These are phyloP conservation scores for Trichoderma gamsii DNA, from an alignment of 495 filamentous ascomycete genomes.

Conservation along the genomic window DNA sequence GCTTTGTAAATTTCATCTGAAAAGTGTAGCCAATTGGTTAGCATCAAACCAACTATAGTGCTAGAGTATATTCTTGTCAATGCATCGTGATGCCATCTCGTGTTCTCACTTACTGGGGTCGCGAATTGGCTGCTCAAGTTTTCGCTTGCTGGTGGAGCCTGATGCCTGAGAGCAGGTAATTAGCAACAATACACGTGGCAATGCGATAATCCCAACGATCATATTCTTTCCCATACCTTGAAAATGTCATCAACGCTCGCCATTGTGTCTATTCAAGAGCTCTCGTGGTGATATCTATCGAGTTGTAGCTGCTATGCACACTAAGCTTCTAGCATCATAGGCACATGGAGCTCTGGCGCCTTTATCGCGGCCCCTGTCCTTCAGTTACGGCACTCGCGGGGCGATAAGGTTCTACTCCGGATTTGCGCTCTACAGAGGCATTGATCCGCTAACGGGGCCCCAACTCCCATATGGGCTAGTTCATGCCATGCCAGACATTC, in stretches of 20 bases:
- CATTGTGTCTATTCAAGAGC: slow-evolving; percentile 38
- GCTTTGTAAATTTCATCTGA: slow-evolving; percentile 79
- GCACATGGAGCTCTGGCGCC: not conserved
- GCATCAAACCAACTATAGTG: not conserved
- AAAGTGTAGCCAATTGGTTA: slow-evolving; percentile 5
- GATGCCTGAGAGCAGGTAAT: slow-evolving; percentile 42
- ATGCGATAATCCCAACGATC: not conserved
- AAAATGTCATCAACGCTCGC: slow-evolving; percentile 77
- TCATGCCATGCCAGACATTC: not conserved
- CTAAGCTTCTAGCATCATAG: not conserved
- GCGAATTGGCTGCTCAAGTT: slow-evolving; percentile 56
- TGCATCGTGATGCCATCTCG: not conserved
- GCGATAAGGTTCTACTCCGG: not conserved
- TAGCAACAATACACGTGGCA: slow-evolving; percentile 6
- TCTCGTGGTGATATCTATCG: not conserved
- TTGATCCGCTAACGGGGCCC: not conserved
- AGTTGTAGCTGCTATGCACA: not conserved
- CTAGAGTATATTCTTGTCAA: not conserved
- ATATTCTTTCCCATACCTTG: slow-evolving; percentile 50
- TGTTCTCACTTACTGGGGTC: slow-evolving; percentile 57
- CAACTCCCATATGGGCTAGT: not conserved
- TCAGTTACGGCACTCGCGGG: not conserved
- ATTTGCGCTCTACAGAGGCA: not conserved
- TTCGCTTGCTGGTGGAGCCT: slow-evolving; percentile 60
- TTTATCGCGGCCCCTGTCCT: slow-evolving; percentile 13